Evolutionary conservation across 139 green algal genomes (phyloP), one percentile per base, ranked within the genome.

Genomic region (Marvania coccoides): DNA sequence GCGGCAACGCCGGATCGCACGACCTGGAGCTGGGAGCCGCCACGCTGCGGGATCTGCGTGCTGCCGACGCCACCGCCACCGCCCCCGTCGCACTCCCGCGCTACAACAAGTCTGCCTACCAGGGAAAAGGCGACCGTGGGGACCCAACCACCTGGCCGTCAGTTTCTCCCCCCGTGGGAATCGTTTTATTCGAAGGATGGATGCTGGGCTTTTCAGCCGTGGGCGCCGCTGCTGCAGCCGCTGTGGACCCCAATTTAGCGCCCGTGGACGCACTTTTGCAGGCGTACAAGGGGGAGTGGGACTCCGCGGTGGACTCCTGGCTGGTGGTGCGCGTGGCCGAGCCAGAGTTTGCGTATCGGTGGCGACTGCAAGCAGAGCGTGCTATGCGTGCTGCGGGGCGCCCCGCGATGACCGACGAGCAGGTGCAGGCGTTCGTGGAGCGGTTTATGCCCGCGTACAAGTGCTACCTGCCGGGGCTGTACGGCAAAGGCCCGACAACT

Each of bases 161-260:
- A 3, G 86, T 93, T 4, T 28, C 67, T n/a, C 87, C 79, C 4
- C 87, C 88, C 0, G 53, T 97, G 48, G 78, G 95, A 24, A 72
- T 97, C 9, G 84, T 99, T 2, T 83, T 99, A 1, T 94, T 98
- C 65, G 94, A 99, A 80, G 94, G 94, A n/a, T 99, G 94, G 94
- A 99, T 98, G 91, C 78, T 88, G 14, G 91, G 94, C 58, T 95
- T 95, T 66, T 19, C 48, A 30, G 77, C 90, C 0, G 33, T 92
- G 3, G 26, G 42, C 0, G 54, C 73, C 3, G 73, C 76, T 8
- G 47, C 64, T 45, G 78, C 72, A 0, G 60, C 66, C 1, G 74
- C 71, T 5, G 73, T 92, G 8, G 65, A 85, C 36, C 58, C 78
- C 2, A 47, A 87, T 47, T 79, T 97, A 65, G 34, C 57, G 3